These are phyloP conservation scores for Podila epigama DNA, from an alignment of 192 early-diverging fungal genomes.

Conservation along the genomic window DNA sequence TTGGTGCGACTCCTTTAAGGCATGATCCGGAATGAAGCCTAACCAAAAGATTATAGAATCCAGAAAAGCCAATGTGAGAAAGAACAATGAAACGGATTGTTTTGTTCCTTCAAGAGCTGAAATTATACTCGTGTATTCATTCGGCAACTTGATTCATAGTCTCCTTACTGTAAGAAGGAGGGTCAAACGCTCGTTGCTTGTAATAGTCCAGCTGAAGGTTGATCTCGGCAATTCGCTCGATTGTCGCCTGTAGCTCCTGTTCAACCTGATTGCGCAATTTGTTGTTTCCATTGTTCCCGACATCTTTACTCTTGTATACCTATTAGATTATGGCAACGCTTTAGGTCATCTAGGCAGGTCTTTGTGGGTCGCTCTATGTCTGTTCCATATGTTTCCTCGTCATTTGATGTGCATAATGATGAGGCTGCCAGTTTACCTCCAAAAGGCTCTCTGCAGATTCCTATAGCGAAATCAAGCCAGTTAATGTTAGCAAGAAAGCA, in stretches of 20 bases:
- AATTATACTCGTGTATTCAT: no score
- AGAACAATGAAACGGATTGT: no score
- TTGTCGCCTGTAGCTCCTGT: slow-evolving; percentile 25
- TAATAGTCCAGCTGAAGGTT: slow-evolving; percentile 40
- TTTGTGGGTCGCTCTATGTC: no score
- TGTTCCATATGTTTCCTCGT: no score
- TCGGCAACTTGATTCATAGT: no score
- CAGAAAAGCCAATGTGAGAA: background rate
- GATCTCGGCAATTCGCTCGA: slow-evolving; percentile 29
- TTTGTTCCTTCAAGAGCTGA: no score
- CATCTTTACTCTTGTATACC: slow-evolving; percentile 32
- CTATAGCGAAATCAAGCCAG: background rate
- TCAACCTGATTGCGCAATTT: slow-evolving; percentile 38
- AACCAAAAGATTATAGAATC: no score
- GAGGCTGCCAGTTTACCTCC: slow-evolving; percentile 4
- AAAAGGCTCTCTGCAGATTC: slow-evolving; percentile 34
- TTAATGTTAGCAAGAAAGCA: background rate
- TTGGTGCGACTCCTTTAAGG: slow-evolving; percentile 23
- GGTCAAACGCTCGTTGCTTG: slow-evolving; percentile 40
- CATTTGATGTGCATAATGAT: no score
- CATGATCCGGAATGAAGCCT: slow-evolving; percentile 30
- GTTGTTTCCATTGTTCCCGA: slow-evolving; percentile 39
- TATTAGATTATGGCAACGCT: background rate
- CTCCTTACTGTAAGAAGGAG: slow-evolving; percentile 28
- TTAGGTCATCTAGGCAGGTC: no score